Conservation (phyloP, 108 stramenopile genomes). For the Cyclotella atomus region DNA sequence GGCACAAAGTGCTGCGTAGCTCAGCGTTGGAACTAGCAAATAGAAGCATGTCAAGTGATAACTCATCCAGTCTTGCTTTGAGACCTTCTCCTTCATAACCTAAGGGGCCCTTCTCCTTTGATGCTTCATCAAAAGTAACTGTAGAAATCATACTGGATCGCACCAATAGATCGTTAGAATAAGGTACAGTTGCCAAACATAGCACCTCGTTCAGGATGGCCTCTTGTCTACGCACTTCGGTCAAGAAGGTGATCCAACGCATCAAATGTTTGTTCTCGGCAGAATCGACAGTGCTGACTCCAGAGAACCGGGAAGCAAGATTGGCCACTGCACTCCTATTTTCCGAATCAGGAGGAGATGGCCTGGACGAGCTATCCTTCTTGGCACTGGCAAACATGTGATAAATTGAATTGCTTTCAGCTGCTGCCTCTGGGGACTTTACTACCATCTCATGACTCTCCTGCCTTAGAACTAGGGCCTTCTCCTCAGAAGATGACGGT, state of each 20-base stretch:
- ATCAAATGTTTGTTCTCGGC: conserved; percentile 15
- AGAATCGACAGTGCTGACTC: background rate
- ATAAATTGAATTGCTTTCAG: conserved; percentile 26
- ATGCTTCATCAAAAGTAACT: conserved; percentile 2
- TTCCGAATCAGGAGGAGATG: background rate
- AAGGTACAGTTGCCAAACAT: conserved; percentile 9
- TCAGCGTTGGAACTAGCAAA: conserved; percentile 21
- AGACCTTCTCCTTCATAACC: conserved; percentile 3
- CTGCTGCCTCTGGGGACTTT: conserved; percentile 9
- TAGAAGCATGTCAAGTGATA: conserved; percentile 29
- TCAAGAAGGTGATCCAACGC: conserved; percentile 35
- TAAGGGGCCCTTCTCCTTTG: background rate
- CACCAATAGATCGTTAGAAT: conserved; percentile 14
- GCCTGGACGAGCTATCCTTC: background rate
- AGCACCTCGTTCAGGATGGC: conserved; percentile 30
- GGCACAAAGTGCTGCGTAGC: conserved; percentile 13
- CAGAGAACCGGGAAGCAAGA: background rate
- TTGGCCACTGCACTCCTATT: conserved; percentile 12
- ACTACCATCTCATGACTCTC: conserved; percentile 2
- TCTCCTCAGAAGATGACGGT: background rate
- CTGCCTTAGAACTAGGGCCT: background rate
- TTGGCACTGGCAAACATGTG: conserved; percentile 34
- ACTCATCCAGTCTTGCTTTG: conserved; percentile 42
- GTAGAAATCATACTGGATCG: conserved; percentile 37
- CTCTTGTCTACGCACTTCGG: conserved; percentile 46